Percentiles rank a stretch among this genome's conserved stretches.
phyloP scores from a whole-genome alignment of 2,329 filamentous ascomycete genomes.

The Alternaria sp. region DNA sequence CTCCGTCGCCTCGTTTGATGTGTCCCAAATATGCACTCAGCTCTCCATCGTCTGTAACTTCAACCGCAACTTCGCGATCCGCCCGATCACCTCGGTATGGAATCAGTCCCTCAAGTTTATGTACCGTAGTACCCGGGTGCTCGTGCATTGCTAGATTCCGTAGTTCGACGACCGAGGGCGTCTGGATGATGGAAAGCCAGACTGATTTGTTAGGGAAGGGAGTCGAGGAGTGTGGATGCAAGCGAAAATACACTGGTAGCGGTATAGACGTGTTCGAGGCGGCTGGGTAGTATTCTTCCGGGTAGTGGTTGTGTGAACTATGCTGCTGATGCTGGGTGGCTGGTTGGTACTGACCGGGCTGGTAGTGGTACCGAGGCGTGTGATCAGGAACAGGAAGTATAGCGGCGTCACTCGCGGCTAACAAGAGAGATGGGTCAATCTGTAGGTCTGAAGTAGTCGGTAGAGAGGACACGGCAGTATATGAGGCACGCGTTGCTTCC shows the following conservation, averaged over 20 bases:
- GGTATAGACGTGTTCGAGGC: neutral
- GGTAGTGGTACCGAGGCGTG: constrained; percentile 19
- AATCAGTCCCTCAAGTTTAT: constrained; percentile 72
- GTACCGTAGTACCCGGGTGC: constrained; percentile 66
- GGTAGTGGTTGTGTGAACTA: constrained; percentile 1
- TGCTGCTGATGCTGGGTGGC: constrained; percentile 12
- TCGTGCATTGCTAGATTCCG: constrained; percentile 68
- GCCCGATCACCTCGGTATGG: constrained; percentile 49
- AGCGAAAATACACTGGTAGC: constrained; percentile 17
- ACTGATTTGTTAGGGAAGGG: constrained; percentile 57
- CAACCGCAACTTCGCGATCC: constrained; percentile 68
- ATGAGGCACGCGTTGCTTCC: constrained; percentile 16
- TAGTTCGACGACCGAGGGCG: constrained; percentile 68
- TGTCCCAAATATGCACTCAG: constrained; percentile 75
- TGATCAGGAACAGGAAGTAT: constrained; percentile 35
- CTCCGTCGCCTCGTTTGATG: constrained; percentile 44
- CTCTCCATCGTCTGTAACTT: constrained; percentile 75
- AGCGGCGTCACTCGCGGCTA: constrained; percentile 63
- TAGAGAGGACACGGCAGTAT: constrained; percentile 18
- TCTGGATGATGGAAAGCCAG: constrained; percentile 72
- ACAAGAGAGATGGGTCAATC: constrained; percentile 69
- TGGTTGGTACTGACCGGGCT: constrained; percentile 44
- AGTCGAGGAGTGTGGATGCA: constrained; percentile 61
- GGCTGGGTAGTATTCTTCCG: constrained; percentile 19
- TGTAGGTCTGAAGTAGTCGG: constrained; percentile 63